A percentile compares a stretch with the other conserved stretches of the same genome.
These are phyloP conservation scores for Pyrrhoderma lamaoense DNA, from an alignment of 1,284 basidiomycete species.

Conservation along the genomic window DNA sequence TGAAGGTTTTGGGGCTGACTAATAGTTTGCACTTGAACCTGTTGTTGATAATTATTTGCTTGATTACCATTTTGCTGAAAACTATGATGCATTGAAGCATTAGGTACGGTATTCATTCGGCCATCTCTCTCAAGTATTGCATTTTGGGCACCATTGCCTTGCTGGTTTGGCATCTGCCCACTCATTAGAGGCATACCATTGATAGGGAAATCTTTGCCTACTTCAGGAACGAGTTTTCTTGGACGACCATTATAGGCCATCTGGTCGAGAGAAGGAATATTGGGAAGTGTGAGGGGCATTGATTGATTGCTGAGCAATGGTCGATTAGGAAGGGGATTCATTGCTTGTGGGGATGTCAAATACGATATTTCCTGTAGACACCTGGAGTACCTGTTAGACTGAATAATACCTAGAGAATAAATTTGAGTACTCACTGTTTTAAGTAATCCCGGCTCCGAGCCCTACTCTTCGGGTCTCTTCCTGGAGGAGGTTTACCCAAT, in stretches of 20 bases:
- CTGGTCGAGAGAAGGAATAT: slow-evolving; percentile 64
- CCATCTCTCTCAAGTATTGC: slow-evolving; percentile 45
- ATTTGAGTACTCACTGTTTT: slow-evolving; percentile 69
- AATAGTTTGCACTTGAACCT: slow-evolving; percentile 24
- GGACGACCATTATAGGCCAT: slow-evolving; percentile 69
- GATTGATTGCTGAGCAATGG: slow-evolving; percentile 63
- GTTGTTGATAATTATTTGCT: slow-evolving; percentile 17
- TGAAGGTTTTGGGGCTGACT: slow-evolving; percentile 21
- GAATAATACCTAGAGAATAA: neutral
- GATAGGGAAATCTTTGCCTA: slow-evolving; percentile 61
- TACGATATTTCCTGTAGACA: slow-evolving; percentile 98
- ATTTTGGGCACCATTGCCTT: slow-evolving; percentile 26
- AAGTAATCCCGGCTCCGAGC: slow-evolving; percentile 94
- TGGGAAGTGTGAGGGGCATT: slow-evolving; percentile 57
- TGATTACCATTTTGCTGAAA: slow-evolving; percentile 22
- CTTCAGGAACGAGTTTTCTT: slow-evolving; percentile 70
- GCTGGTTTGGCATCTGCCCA: slow-evolving; percentile 28
- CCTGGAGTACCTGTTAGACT: slow-evolving; percentile 32
- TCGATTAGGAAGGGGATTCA: slow-evolving; percentile 91
- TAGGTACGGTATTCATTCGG: slow-evolving; percentile 30
- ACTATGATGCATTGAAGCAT: slow-evolving; percentile 18
- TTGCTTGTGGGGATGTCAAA: slow-evolving; percentile 90
- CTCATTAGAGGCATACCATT: slow-evolving; percentile 53
- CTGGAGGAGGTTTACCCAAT: slow-evolving; percentile 65
- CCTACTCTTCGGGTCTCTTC: slow-evolving; percentile 87